Evolutionary conservation across 352 stramenopile species (phyloP).

Genomic region (Globisporangium nunn): DNA sequence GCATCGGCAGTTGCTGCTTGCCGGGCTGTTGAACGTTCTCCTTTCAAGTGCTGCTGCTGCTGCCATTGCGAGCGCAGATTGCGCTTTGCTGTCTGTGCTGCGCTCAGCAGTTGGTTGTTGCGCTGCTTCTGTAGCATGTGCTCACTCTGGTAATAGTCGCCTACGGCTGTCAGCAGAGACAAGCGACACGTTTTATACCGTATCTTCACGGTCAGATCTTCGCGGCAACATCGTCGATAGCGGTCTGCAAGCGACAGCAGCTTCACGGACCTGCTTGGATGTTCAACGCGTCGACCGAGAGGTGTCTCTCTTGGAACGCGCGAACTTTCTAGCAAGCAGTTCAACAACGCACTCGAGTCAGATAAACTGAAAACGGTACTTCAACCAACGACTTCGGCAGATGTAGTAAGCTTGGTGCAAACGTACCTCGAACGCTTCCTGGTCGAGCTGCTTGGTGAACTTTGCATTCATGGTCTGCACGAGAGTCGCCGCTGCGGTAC

Average conservation of each 20-base stretch:
- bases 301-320: conserved; percentile 33
- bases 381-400: too few species aligned
- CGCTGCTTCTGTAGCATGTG: conserved; percentile 23
- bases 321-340: conserved; percentile 20
- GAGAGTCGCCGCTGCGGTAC: conserved; percentile 14
- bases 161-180: conserved; percentile 15
- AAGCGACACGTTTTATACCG: not conserved
- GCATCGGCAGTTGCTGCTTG: conserved; percentile 9
- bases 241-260: not conserved
- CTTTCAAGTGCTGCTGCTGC: too few species aligned
- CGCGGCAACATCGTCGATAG: not conserved
- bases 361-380: not conserved
- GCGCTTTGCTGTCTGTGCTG: not conserved
- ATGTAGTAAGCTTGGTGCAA: too few species aligned
- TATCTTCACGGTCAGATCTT: not conserved
- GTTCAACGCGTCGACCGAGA: conserved; percentile 21
- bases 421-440: conserved; percentile 26
- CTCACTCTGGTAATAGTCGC: conserved; percentile 32
- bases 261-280: conserved; percentile 27
- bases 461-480: conserved; percentile 25
- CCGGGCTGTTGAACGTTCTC: not conserved
- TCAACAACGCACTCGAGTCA: not conserved
- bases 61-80: not conserved
- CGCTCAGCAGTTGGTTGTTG: conserved; percentile 26
- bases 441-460: conserved; percentile 30